phyloP scores from a whole-genome alignment of 73 alveolate genomes.

The Diophrys sp. region DNA sequence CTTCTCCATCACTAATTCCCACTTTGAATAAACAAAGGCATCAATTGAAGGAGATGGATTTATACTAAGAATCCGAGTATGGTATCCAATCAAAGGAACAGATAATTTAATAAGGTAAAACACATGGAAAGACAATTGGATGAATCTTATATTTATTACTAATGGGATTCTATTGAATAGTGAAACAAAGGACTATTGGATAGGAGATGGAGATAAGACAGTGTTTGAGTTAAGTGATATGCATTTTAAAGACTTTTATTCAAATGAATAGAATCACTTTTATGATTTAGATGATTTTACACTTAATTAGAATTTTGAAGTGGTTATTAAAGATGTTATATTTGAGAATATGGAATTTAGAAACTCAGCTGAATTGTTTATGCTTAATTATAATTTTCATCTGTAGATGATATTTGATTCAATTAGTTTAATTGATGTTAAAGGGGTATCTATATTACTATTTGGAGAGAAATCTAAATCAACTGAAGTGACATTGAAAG shows the following conservation, averaged over 20 bases:
- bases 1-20: not conserved
- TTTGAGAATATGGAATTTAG: not conserved
- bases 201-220: no score
- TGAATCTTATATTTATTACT: not conserved
- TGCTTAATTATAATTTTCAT: not conserved
- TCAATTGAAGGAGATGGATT: not conserved
- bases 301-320: not conserved
- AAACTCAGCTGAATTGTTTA: not conserved
- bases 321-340: not conserved
- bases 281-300: not conserved
- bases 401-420: not conserved
- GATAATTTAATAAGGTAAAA: not conserved
- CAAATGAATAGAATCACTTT: not conserved
- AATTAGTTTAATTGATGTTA: not conserved
- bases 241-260: not conserved
- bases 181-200: no score
- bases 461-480: not conserved
- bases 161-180: no score
- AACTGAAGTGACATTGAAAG: not conserved
- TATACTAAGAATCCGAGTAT: not conserved
- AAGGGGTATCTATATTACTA: not conserved
- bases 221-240: no score
- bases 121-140: not conserved
- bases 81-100: not conserved
- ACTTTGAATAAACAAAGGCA: not conserved